A percentile compares a stretch with the other conserved stretches of the same genome.
Conservation (phyloP, 2,329 filamentous ascomycete genomes). For the Sporothrix schenckii region DNA sequence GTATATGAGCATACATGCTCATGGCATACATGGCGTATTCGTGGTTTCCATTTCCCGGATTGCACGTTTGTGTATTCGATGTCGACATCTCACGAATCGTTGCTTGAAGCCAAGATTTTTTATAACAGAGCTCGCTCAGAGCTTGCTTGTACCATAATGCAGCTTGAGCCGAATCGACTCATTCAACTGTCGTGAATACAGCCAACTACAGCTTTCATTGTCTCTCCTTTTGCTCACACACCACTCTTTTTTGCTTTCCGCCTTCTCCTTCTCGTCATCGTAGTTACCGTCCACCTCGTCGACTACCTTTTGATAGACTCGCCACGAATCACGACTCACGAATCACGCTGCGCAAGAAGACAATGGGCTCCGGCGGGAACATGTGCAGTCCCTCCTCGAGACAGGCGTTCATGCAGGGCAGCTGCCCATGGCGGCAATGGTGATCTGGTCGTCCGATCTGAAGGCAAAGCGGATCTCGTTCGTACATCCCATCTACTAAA, state of each 20-base stretch:
- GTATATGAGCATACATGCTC: background rate
- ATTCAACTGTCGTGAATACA: too few relatives aligned
- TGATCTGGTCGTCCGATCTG: conserved; percentile 39
- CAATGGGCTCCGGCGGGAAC: conserved; percentile 39
- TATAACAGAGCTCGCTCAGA: too few relatives aligned
- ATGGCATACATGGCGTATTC: background rate
- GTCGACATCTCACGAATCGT: background rate
- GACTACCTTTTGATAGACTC: background rate
- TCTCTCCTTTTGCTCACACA: background rate
- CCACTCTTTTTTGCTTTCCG: background rate
- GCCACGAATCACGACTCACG: too few relatives aligned
- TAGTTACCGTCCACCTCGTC: background rate
- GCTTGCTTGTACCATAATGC: conserved; percentile 4
- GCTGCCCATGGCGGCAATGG: conserved; percentile 35
- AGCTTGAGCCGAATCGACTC: background rate
- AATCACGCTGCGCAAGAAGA: conserved; percentile 27
- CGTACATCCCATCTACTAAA: too few relatives aligned
- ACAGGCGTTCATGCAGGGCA: conserved; percentile 43
- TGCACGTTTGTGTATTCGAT: background rate
- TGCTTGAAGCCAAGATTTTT: too few relatives aligned
- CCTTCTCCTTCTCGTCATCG: background rate
- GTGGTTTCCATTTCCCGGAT: background rate
- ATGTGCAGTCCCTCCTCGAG: conserved; percentile 42
- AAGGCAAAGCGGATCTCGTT: conserved; percentile 42
- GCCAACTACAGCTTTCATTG: background rate